A percentile compares a stretch with the other conserved stretches of the same genome.
Evolutionary conservation across 345 rosid species (phyloP).

Genomic region (Syzygium grande): DNA sequence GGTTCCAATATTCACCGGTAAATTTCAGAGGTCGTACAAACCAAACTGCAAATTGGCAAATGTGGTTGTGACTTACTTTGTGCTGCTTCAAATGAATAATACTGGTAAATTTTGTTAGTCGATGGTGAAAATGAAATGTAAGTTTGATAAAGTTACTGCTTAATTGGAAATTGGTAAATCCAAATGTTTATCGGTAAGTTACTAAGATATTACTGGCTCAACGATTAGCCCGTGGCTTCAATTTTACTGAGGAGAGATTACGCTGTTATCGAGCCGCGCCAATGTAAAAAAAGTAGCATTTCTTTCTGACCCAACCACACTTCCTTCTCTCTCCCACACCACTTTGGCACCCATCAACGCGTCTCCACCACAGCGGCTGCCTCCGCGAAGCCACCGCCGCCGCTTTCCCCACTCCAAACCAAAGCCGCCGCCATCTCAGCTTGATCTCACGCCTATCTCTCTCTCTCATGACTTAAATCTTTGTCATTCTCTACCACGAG

Average conservation of each 20-base stretch:
- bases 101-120: background rate
- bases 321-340: background rate
- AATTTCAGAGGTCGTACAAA: background rate
- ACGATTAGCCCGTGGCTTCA: background rate
- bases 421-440: background rate
- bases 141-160: background rate
- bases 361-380: background rate
- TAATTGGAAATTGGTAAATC: background rate
- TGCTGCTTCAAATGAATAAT: background rate
- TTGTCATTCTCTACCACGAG: background rate
- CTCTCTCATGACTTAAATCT: background rate
- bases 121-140: background rate
- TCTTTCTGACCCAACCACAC: background rate
- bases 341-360: background rate
- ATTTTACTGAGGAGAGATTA: no score
- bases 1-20: accelerated
- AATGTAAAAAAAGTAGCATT: background rate
- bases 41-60: background rate
- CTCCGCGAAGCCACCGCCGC: background rate
- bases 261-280: background rate
- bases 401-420: background rate
- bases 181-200: background rate
- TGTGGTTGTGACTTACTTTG: background rate
- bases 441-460: background rate
- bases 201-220: background rate